These are phyloP conservation scores for Pythium volutum DNA, from an alignment of 352 stramenopile genomes.

Conservation along the genomic window DNA sequence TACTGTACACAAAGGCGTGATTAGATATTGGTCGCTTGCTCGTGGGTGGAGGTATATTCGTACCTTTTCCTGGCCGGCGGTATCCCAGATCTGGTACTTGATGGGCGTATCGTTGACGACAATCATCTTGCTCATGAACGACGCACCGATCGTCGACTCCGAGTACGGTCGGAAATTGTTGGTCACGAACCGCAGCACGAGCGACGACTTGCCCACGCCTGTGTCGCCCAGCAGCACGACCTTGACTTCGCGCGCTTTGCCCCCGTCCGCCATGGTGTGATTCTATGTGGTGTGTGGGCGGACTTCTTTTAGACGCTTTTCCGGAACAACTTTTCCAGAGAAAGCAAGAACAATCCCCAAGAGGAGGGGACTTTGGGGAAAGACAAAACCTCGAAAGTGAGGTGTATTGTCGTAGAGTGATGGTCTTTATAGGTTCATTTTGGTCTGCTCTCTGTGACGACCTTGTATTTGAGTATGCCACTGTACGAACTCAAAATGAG, in stretches of 20 bases:
- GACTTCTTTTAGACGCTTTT: neutral
- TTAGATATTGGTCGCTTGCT: too few relatives aligned
- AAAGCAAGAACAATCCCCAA: neutral
- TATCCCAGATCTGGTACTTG: slow-evolving; percentile 99
- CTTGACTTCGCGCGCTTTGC: slow-evolving; percentile 87
- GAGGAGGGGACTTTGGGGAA: neutral
- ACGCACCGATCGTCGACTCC: slow-evolving; percentile 96
- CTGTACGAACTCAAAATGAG: neutral
- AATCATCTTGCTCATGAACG: slow-evolving; percentile 97
- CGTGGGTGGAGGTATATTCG: too few relatives aligned
- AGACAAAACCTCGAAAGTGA: slow-evolving; percentile 4
- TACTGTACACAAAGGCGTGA: slow-evolving; percentile 65
- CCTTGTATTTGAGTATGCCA: neutral
- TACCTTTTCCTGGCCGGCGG: slow-evolving; percentile 95
- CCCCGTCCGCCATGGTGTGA: slow-evolving; percentile 49
- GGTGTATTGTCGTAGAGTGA: slow-evolving; percentile 10
- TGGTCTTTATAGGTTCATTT: slow-evolving; percentile 3
- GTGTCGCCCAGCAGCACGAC: slow-evolving; percentile 92
- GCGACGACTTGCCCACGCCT: slow-evolving; percentile 95
- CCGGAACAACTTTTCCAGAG: neutral
- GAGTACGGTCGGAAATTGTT: slow-evolving; percentile 96
- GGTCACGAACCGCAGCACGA: slow-evolving; percentile 96
- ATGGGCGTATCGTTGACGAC: slow-evolving; percentile 90
- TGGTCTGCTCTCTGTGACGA: neutral
- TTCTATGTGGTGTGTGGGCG: too few relatives aligned